A percentile compares a stretch with the other conserved stretches of the same genome.
phyloP scores from a whole-genome alignment of 768 basidiomycete genomes.

The Xanthoconium purpureum region DNA sequence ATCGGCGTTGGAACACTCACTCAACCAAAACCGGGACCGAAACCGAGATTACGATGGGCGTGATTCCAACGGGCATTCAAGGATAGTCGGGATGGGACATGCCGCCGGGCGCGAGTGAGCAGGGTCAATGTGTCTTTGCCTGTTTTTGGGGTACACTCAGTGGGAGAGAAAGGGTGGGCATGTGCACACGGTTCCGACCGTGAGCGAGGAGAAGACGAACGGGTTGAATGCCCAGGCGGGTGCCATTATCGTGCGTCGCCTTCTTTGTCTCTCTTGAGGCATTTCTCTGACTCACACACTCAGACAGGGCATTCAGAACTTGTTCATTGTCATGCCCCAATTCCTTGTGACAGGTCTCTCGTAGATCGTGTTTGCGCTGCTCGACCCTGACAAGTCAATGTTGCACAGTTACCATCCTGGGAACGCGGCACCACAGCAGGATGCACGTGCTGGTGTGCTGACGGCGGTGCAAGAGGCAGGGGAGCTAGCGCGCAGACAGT shows the following conservation, averaged over 20 bases:
- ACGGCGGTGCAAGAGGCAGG: too few species aligned
- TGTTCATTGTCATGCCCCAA: conserved; percentile 92
- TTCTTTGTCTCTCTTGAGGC: neutral
- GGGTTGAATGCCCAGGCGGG: conserved; percentile 81
- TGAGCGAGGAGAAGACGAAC: conserved; percentile 9
- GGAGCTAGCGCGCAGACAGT: neutral
- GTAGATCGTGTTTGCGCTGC: conserved; percentile 79
- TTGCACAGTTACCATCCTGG: conserved; percentile 34
- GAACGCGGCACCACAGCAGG: neutral
- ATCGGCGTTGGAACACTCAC: neutral
- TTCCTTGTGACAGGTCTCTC: conserved; percentile 88
- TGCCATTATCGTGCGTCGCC: conserved; percentile 67
- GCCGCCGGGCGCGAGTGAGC: conserved; percentile 48
- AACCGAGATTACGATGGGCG: neutral
- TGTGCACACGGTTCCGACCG: neutral
- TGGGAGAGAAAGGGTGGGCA: too few species aligned
- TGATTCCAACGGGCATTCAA: conserved; percentile 4
- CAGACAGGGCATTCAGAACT: conserved; percentile 86
- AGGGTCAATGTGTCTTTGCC: conserved; percentile 38
- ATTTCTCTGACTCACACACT: neutral
- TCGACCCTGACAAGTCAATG: conserved; percentile 61
- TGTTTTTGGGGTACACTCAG: too few species aligned
- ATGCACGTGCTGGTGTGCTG: too few species aligned
- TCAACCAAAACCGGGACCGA: neutral
- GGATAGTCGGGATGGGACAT: conserved; percentile 39